A percentile compares a stretch with the other conserved stretches of the same genome.
Conservation (phyloP, 768 basidiomycete species). For the Lactarius tabidus region DNA sequence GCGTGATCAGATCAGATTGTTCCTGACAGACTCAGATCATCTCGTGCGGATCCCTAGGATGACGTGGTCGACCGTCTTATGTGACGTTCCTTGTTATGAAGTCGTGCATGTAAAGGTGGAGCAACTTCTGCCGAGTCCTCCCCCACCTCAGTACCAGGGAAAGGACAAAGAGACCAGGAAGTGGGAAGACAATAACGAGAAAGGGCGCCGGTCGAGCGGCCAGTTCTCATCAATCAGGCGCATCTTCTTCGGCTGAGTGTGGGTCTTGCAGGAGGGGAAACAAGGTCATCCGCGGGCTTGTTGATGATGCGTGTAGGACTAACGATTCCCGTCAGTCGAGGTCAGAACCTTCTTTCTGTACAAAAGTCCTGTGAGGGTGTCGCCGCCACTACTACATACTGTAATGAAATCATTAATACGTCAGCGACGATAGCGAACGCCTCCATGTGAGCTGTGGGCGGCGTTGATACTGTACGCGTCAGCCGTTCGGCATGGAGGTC, state of each 20-base stretch:
- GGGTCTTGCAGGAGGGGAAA: not conserved
- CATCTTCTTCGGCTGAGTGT: not conserved
- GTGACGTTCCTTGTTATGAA: constrained; percentile 20
- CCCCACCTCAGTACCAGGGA: constrained; percentile 20
- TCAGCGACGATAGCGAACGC: no score
- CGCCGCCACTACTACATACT: no score
- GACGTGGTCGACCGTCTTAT: constrained; percentile 18
- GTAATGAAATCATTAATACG: no score
- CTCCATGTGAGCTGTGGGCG: constrained; percentile 16
- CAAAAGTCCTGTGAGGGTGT: not conserved
- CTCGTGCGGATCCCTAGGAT: constrained; percentile 21
- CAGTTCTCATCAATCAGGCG: constrained; percentile 17
- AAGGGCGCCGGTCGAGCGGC: constrained; percentile 3
- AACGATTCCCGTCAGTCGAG: not conserved
- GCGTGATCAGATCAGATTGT: constrained; percentile 11
- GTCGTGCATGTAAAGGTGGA: constrained; percentile 19
- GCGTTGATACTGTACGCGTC: constrained; percentile 24
- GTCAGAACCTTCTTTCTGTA: not conserved
- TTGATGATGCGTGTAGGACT: not conserved
- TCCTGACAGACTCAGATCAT: constrained; percentile 16
- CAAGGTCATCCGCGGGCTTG: no score
- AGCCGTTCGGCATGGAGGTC: not conserved
- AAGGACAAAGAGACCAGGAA: not conserved
- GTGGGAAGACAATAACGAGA: not conserved
- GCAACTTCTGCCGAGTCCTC: constrained; percentile 6